phyloP scores from a whole-genome alignment of 2,329 filamentous ascomycete species.

The Aspergillus thermomutatus region DNA sequence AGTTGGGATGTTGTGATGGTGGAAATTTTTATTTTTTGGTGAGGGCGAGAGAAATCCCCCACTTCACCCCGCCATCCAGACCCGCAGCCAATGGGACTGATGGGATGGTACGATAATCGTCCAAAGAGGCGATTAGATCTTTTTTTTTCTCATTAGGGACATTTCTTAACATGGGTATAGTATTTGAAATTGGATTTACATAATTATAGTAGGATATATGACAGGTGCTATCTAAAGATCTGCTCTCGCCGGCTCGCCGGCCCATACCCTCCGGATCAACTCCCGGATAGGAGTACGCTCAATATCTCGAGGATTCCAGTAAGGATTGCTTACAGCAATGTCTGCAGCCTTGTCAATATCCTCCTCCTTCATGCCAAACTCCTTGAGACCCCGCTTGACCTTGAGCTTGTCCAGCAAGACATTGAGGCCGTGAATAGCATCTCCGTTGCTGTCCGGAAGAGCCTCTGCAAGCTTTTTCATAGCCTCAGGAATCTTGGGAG shows the following conservation, averaged over 20 bases:
- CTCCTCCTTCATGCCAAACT: slow-evolving; percentile 58
- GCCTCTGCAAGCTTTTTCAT: slow-evolving; percentile 53
- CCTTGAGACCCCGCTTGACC: slow-evolving; percentile 53
- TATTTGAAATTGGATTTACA: background rate
- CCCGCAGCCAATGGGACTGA: slow-evolving; percentile 11
- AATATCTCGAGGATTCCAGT: slow-evolving; percentile 57
- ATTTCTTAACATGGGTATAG: background rate
- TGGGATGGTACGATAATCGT: background rate
- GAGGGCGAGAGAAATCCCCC: slow-evolving; percentile 23
- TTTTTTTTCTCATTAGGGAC: background rate
- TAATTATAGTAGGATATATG: slow-evolving; percentile 2
- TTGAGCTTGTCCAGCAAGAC: slow-evolving; percentile 51
- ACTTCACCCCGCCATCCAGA: slow-evolving; percentile 30
- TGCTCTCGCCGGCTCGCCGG: slow-evolving; percentile 55
- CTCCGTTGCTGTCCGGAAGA: slow-evolving; percentile 56
- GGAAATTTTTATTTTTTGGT: slow-evolving; percentile 18
- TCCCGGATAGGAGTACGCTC: slow-evolving; percentile 53
- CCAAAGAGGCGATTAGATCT: background rate
- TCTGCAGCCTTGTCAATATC: slow-evolving; percentile 60
- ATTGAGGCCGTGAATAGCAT: slow-evolving; percentile 58
- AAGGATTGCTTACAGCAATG: slow-evolving; percentile 56
- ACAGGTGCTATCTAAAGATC: slow-evolving; percentile 44
- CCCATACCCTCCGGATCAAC: slow-evolving; percentile 59
- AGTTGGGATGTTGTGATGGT: slow-evolving; percentile 6
- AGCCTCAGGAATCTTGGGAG: slow-evolving; percentile 50